Evolutionary conservation across 805 yeast species (phyloP), one percentile per base, ranked within the genome.

Genomic region (Tetrapisispora arboricola): DNA sequence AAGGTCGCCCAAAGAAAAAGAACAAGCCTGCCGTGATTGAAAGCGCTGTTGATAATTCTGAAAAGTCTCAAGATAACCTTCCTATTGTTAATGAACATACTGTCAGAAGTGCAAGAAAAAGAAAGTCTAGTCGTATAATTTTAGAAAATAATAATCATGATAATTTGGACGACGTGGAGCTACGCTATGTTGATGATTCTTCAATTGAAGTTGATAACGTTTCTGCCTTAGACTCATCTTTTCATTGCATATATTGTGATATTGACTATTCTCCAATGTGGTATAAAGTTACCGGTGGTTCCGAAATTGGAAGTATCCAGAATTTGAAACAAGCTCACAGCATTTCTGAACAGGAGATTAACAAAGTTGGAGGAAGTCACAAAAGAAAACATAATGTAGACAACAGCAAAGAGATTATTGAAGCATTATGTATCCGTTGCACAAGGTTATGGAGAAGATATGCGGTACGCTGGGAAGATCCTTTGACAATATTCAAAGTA

Each of bases 381-480:
- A 25, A 40, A 6, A 18, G 20, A 6, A 18, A 13, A n/a, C n/a
- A n/a, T n/a, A n/a, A n/a, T n/a, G n/a, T n/a, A n/a, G n/a, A n/a
- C n/a, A n/a, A n/a, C n/a, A n/a, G n/a, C n/a, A n/a, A n/a, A n/a
- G n/a, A n/a, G n/a, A n/a, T n/a, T n/a, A n/a, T 76, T 2, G 60
- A 67, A 13, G 96, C 87, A 0, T 64, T 90, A 12, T 90, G 98
- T 58, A 63, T 72, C 22, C 68, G 97, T 40, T 90, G 98, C 65
- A 95, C 96, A 0, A 71, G 83, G 43, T 55, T 92, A 22, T 90
- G 97, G 97, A 71, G 95, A 58, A 66, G 94, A 30, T 90, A 90
- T 59, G 96, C 87, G 0, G 78, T 84, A 0, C 69, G 67, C 9
- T 92, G 97, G 97, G 85, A 80, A 48, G 77, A 76, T 26, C 95